Evolutionary conservation across 1,139 yeast genomes (phyloP).

Genomic region (Candida tunisiensis): DNA sequence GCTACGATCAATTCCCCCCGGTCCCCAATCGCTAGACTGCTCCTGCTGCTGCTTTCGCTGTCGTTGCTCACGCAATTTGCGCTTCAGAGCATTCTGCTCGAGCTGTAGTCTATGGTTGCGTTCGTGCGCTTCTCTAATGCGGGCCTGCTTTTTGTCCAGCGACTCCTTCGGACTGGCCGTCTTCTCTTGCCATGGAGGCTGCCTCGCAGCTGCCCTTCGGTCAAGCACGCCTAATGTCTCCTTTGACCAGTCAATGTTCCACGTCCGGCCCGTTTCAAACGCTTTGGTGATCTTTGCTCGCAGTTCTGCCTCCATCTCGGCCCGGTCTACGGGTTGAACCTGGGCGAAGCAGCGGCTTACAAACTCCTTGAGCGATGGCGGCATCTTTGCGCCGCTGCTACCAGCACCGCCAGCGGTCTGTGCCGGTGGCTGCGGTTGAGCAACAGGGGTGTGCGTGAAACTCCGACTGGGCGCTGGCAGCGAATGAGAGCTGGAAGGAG

Average conservation of each 20-base stretch:
- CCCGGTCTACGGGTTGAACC: constrained; percentile 23
- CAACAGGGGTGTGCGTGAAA: too few species aligned
- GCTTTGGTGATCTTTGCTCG: constrained; percentile 35
- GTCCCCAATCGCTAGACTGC: constrained; percentile 1
- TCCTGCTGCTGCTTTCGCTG: constrained; percentile 3
- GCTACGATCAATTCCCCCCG: constrained; percentile 3
- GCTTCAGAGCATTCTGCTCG: not conserved
- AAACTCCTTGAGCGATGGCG: constrained; percentile 28
- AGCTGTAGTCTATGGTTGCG: not conserved
- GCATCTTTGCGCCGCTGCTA: too few species aligned
- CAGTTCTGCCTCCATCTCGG: constrained; percentile 24
- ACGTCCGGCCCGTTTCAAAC: constrained; percentile 26
- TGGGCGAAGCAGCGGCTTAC: constrained; percentile 28
- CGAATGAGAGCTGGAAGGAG: too few species aligned
- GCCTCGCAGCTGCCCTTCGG: too few species aligned
- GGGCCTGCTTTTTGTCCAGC: too few species aligned
- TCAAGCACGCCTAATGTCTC: constrained; percentile 38
- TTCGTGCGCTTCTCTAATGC: too few species aligned
- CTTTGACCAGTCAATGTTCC: constrained; percentile 41
- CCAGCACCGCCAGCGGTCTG: too few species aligned
- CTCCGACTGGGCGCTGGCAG: too few species aligned
- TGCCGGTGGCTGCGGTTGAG: not conserved
- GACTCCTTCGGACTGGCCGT: constrained; percentile 6
- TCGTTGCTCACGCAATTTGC: constrained; percentile 9
- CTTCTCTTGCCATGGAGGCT: constrained; percentile 2